Evolutionary conservation across 1,284 basidiomycete species (phyloP).

Genomic region (Cryptococcus deneoformans): DNA sequence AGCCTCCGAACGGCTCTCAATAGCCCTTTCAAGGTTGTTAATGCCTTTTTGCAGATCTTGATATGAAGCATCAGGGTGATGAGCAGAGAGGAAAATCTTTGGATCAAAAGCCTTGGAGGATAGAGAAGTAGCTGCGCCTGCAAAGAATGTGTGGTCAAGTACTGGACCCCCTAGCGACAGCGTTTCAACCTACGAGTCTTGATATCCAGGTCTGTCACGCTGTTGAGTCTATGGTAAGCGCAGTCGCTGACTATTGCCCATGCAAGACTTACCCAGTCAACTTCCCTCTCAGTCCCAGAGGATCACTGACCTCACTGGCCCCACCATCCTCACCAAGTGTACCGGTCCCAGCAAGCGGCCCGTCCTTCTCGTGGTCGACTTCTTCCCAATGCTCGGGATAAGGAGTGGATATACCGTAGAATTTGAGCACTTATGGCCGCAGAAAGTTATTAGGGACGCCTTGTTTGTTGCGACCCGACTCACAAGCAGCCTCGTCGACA

Average conservation of each 20-base stretch:
- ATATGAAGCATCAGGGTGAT: constrained; percentile 95
- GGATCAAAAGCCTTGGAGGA: constrained; percentile 95
- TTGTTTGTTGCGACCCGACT: background rate
- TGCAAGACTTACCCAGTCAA: constrained; percentile 34
- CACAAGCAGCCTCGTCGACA: constrained; percentile 38
- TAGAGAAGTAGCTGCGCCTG: constrained; percentile 60
- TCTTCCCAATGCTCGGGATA: constrained; percentile 48
- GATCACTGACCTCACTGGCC: constrained; percentile 45
- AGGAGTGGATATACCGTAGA: constrained; percentile 46
- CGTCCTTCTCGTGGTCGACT: constrained; percentile 46
- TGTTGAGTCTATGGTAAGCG: constrained; percentile 4
- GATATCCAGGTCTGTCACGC: constrained; percentile 36
- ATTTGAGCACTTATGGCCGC: constrained; percentile 38
- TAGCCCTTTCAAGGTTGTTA: constrained; percentile 64
- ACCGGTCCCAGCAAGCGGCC: constrained; percentile 39
- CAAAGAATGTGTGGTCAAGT: background rate
- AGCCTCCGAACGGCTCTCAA: constrained; percentile 87
- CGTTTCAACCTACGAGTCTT: constrained; percentile 29
- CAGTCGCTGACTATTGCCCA: background rate
- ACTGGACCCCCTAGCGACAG: background rate
- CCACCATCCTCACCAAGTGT: constrained; percentile 31
- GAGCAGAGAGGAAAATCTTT: constrained; percentile 83
- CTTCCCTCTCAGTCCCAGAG: constrained; percentile 40
- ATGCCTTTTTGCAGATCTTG: constrained; percentile 82
- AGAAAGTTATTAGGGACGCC: background rate